Evolutionary conservation across 352 stramenopile species (phyloP).

Genomic region (Pythium chondricola): DNA sequence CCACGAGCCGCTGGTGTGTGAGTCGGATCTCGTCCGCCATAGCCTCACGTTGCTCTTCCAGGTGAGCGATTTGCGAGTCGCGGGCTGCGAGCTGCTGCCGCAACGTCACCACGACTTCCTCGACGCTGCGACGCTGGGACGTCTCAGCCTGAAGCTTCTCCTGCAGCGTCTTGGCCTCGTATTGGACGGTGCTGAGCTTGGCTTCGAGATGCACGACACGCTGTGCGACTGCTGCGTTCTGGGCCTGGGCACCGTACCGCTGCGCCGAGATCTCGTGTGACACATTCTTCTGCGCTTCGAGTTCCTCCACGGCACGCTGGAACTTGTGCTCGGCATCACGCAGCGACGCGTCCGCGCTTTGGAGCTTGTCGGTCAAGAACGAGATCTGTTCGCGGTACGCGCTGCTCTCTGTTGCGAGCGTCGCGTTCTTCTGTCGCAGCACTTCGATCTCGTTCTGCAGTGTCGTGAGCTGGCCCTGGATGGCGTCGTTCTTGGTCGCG

Average conservation of each 20-base stretch:
- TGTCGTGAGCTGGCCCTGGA: conserved; percentile 53
- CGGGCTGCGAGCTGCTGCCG: conserved; percentile 62
- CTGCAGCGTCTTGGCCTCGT: conserved; percentile 53
- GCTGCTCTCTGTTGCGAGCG: conserved; percentile 37
- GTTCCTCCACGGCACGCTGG: conserved; percentile 24
- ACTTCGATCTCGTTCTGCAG: conserved; percentile 52
- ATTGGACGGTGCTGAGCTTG: conserved; percentile 65
- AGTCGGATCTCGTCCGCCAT: conserved; percentile 72
- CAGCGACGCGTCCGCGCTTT: conserved; percentile 37
- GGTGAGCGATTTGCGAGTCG: conserved; percentile 45
- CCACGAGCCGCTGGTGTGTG: conserved; percentile 44
- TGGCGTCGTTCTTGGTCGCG: conserved; percentile 47
- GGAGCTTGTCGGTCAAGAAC: conserved; percentile 71
- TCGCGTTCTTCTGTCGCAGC: conserved; percentile 48
- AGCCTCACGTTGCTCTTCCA: conserved; percentile 68
- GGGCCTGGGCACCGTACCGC: conserved; percentile 62
- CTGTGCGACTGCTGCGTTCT: conserved; percentile 69
- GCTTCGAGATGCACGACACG: conserved; percentile 72
- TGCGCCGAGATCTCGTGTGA: conserved; percentile 76
- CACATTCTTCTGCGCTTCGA: conserved; percentile 62
- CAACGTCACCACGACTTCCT: conserved; percentile 55
- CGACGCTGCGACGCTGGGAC: conserved; percentile 47
- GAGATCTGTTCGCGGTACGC: conserved; percentile 79
- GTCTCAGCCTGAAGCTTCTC: conserved; percentile 52
- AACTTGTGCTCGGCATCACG: conserved; percentile 23